phyloP scores from a whole-genome alignment of 1,139 yeast species.

The Blastobotrys persicus region DNA sequence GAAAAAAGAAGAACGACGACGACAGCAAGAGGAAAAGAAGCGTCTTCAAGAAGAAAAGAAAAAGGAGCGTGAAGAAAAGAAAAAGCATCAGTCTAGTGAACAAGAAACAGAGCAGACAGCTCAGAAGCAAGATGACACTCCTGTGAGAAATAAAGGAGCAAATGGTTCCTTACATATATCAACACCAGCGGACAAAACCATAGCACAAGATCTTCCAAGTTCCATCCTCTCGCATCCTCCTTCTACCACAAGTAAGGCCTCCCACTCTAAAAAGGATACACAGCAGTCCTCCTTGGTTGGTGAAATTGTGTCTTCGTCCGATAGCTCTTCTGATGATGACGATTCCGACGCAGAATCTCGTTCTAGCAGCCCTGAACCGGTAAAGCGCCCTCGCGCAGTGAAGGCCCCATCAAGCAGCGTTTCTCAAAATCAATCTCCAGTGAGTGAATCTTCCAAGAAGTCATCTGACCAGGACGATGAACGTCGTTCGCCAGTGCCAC shows the following conservation, averaged over 20 bases:
- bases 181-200: slow-evolving; percentile 12
- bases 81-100: slow-evolving; percentile 10
- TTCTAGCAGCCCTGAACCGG: slow-evolving; percentile 17
- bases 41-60: slow-evolving; percentile 8
- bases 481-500: not conserved
- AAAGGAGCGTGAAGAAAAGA: slow-evolving; percentile 7
- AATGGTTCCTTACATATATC: not conserved
- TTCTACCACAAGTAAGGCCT: slow-evolving; percentile 1
- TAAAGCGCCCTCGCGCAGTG: slow-evolving; percentile 17
- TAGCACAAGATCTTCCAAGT: slow-evolving; percentile 3
- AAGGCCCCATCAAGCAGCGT: slow-evolving; percentile 17
- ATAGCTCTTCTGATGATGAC: slow-evolving; percentile 3
- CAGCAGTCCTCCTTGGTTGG: not conserved
- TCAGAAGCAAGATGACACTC: slow-evolving; percentile 23
- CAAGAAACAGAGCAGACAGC: slow-evolving; percentile 5
- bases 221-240: slow-evolving; percentile 3
- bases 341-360: slow-evolving; percentile 15
- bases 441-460: slow-evolving; percentile 4
- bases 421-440: slow-evolving; percentile 12
- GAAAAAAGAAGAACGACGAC: slow-evolving; percentile 16
- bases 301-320: slow-evolving; percentile 6
- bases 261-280: slow-evolving; percentile 30
- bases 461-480: slow-evolving; percentile 7
- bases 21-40: slow-evolving; percentile 20
- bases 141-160: not conserved